Evolutionary conservation across 2,329 filamentous ascomycete genomes (phyloP).

Genomic region (Hypoxylon sp.): DNA sequence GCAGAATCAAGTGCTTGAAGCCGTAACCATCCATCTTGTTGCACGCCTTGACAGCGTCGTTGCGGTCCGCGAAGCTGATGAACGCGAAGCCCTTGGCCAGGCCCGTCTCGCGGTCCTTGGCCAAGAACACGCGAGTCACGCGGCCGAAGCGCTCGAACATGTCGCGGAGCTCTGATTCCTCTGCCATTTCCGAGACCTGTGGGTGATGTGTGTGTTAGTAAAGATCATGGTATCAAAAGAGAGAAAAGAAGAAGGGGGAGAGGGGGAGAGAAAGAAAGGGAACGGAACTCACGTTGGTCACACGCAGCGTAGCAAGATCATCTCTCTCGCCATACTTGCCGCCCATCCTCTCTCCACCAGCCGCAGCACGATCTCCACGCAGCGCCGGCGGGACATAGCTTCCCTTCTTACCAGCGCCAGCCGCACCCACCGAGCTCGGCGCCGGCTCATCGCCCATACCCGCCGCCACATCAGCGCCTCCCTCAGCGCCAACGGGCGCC

Average conservation of each 20-base stretch:
- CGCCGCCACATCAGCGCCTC: slow-evolving; percentile 68
- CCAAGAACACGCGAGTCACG: slow-evolving; percentile 96
- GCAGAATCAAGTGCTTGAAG: slow-evolving; percentile 88
- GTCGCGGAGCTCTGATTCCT: slow-evolving; percentile 94
- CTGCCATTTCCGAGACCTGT: slow-evolving; percentile 95
- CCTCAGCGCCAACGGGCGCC: slow-evolving; percentile 82
- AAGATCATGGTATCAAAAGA: not conserved
- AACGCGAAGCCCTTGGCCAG: slow-evolving; percentile 99
- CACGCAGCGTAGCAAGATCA: slow-evolving; percentile 94
- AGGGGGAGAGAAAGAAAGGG: slow-evolving; percentile 12
- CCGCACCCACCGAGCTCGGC: slow-evolving; percentile 62
- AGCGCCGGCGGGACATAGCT: slow-evolving; percentile 96
- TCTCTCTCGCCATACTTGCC: slow-evolving; percentile 93
- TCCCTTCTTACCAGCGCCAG: slow-evolving; percentile 77
- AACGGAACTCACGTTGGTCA: slow-evolving; percentile 86
- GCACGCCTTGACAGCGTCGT: slow-evolving; percentile 91
- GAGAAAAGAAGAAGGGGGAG: slow-evolving; percentile 13
- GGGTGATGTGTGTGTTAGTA: slow-evolving; percentile 12
- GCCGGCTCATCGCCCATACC: slow-evolving; percentile 66
- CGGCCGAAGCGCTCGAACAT: slow-evolving; percentile 98
- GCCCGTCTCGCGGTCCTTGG: slow-evolving; percentile 96
- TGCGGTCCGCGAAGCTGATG: slow-evolving; percentile 93
- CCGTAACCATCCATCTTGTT: slow-evolving; percentile 98
- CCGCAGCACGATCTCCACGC: slow-evolving; percentile 75
- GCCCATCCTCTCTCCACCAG: slow-evolving; percentile 84